A percentile compares a stretch with the other conserved stretches of the same genome.
phyloP scores from a whole-genome alignment of 805 yeast genomes.

The Candida caryicola region DNA sequence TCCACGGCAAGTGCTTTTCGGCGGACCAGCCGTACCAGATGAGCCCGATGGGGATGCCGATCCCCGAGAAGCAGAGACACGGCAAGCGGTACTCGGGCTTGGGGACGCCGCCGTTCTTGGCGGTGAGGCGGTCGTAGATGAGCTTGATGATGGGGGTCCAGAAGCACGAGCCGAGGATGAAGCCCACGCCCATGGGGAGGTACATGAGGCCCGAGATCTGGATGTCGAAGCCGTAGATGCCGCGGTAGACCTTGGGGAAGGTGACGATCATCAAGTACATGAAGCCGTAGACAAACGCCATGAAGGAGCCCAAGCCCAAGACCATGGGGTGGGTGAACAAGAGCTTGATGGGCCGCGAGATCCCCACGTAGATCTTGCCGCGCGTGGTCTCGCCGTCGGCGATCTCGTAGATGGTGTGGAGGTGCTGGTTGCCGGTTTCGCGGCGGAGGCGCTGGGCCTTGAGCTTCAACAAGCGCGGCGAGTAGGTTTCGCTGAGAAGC shows the following conservation, averaged over 20 bases:
- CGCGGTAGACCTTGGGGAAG: constrained; percentile 31
- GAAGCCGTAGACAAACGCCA: constrained; percentile 43
- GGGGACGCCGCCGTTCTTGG: constrained; percentile 28
- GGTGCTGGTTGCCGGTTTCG: constrained; percentile 33
- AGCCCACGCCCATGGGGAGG: constrained; percentile 39
- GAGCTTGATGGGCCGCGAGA: constrained; percentile 33
- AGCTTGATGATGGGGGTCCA: constrained; percentile 29
- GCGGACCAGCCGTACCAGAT: constrained; percentile 44
- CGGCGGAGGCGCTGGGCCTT: constrained; percentile 29
- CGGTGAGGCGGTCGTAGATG: constrained; percentile 24
- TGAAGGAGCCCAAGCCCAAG: constrained; percentile 38
- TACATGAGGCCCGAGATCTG: constrained; percentile 37
- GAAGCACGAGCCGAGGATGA: constrained; percentile 27
- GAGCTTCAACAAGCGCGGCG: constrained; percentile 30
- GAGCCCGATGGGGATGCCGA: constrained; percentile 35
- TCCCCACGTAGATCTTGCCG: constrained; percentile 21
- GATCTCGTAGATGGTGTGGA: constrained; percentile 38
- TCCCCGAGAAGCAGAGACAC: constrained; percentile 30
- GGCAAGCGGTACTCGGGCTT: constrained; percentile 41
- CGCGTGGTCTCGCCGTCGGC: constrained; percentile 26
- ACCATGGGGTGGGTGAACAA: constrained; percentile 37
- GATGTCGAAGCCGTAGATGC: constrained; percentile 31
- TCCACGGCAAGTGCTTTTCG: constrained; percentile 34
- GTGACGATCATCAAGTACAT: constrained; percentile 41
- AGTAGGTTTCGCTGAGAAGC: constrained; percentile 33